Evolutionary conservation across 305 asterid genomes (phyloP).

Genomic region (Caryopteris hybrid): DNA sequence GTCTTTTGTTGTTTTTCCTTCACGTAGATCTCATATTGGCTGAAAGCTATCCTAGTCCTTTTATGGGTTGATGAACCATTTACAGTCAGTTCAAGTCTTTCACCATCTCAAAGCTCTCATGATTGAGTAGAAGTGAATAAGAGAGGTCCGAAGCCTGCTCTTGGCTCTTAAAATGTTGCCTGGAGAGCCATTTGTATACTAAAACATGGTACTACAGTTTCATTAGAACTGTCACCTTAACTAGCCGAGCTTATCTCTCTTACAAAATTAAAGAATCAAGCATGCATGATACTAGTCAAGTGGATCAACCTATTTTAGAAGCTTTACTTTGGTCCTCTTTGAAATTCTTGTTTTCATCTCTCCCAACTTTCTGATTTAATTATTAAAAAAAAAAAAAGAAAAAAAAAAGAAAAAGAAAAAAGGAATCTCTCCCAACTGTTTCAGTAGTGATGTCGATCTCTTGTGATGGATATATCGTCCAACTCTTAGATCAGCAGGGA

Average conservation of each 20-base stretch:
- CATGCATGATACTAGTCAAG: neutral
- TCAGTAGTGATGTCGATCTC: neutral
- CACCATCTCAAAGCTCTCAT: neutral
- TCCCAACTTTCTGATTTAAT: too few relatives aligned
- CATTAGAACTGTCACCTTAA: neutral
- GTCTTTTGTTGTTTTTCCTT: neutral
- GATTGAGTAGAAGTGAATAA: neutral
- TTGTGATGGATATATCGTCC: neutral
- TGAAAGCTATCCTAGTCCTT: neutral
- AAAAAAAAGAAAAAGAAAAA: too few relatives aligned
- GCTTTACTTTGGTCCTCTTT: neutral
- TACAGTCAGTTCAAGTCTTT: neutral
- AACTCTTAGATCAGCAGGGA: neutral
- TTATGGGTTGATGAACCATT: neutral
- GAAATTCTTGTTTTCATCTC: conserved; percentile 4
- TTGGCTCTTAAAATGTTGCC: neutral
- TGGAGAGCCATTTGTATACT: conserved; percentile 3
- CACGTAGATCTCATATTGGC: neutral
- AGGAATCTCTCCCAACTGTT: too few relatives aligned
- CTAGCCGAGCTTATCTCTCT: neutral
- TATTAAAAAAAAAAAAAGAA: too few relatives aligned
- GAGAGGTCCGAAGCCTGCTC: neutral
- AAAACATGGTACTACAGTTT: neutral
- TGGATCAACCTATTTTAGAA: neutral
- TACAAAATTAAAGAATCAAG: neutral